Base-by-base conservation (phyloP, 2,329 filamentous ascomycete genomes). In the Corynespora cassiicola region DNA sequence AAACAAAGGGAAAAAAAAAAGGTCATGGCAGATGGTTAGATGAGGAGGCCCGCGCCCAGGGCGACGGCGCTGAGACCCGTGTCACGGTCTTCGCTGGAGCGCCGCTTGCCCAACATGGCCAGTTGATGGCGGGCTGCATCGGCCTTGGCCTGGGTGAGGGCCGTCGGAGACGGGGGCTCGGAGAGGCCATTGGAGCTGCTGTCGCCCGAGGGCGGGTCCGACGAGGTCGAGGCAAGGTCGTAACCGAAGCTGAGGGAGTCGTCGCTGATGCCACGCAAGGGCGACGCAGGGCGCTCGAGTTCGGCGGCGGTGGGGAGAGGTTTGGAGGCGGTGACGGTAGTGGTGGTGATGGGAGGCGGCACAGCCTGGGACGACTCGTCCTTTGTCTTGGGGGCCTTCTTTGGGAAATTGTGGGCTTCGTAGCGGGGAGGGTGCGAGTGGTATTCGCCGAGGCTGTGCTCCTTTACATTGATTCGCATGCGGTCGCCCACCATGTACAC, bases 341-440 rank as follows among this genome's bases (percentile, higher is more conserved):
- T 10, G 6, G 45, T 39, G 15, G 25, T 16, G 14, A 37, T 39
- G 12, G 29, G n/a, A 7, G 20, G 5, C 6, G 38, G 15, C 28
- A 40, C 22, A n/a, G n/a, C n/a, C n/a, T n/a, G n/a, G n/a, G n/a
- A n/a, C n/a, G n/a, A n/a, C n/a, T n/a, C n/a, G n/a, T 7, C 22
- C 19, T 49, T 49, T n/a, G n/a, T n/a, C n/a, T n/a, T n/a, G 10
- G 43, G 35, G 9, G 39, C n/a, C 19, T 43, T 50, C 30, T 54
- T 61, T 24, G 58, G 46, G 43, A 71, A 72, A 35, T 59, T 54
- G 48, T 72, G 70, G 1, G 54, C 56, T 16, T 68, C 68, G 60
- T 76, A 76, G 28, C 63, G 65, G 4, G 74, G 74, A n/a, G 74
- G 73, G 30, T 68, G 62, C 3, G 70, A 54, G 10, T 60, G 58